Evolutionary conservation across 495 filamentous ascomycete species (phyloP).

Genomic region (Hypoxylon cercidicola): DNA sequence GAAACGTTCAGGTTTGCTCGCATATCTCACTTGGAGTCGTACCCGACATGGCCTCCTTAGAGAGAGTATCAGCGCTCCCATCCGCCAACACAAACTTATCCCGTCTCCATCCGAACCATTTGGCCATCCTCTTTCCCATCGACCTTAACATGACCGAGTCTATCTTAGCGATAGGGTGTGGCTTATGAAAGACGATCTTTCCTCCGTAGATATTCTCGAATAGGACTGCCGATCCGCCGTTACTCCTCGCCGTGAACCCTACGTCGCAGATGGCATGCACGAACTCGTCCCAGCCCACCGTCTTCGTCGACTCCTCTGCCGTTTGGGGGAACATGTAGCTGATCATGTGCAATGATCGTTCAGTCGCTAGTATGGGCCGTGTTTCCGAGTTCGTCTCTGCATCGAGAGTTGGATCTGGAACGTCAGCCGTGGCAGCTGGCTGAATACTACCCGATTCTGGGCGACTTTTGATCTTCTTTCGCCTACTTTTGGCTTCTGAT

Average conservation of each 20-base stretch:
- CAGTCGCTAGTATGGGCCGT: neutral
- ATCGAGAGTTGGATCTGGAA: neutral
- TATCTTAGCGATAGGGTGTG: neutral
- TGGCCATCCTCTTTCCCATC: neutral
- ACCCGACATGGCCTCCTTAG: neutral
- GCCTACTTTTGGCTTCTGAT: neutral
- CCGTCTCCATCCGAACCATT: neutral
- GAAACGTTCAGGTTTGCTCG: no score
- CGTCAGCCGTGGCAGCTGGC: neutral
- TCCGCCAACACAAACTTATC: neutral
- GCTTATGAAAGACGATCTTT: conserved; percentile 1
- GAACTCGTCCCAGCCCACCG: neutral
- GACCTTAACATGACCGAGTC: neutral
- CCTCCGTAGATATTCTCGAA: neutral
- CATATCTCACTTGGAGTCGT: no score
- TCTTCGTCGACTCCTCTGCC: neutral
- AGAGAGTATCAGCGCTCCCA: neutral
- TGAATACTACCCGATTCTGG: neutral
- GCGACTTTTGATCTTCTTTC: conserved; percentile 1
- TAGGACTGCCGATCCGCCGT: neutral
- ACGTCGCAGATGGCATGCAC: neutral
- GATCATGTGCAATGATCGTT: neutral
- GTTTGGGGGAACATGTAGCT: neutral
- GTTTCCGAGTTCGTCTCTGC: neutral
- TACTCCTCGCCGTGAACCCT: neutral